Percentiles rank a stretch among this genome's conserved stretches.
These are phyloP conservation scores for Pichia sp. DNA, from an alignment of 1,139 yeast genomes.

Conservation along the genomic window DNA sequence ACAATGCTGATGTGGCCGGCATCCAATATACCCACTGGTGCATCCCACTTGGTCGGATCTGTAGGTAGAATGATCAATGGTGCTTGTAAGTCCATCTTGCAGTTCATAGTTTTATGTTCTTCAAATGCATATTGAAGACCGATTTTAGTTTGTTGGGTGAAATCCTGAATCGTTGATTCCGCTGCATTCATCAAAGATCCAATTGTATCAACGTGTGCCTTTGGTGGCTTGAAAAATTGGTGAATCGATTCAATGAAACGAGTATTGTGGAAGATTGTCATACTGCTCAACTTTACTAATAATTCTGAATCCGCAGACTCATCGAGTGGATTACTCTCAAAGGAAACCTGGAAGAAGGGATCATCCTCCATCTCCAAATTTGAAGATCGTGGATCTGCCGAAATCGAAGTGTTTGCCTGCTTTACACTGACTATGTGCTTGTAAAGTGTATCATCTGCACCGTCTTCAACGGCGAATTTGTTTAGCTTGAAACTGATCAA, in stretches of 20 bases:
- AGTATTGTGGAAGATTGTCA: slow-evolving; percentile 85
- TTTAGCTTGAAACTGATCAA: slow-evolving; percentile 65
- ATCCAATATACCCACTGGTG: slow-evolving; percentile 89
- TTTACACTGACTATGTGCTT: slow-evolving; percentile 88
- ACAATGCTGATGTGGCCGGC: slow-evolving; percentile 90
- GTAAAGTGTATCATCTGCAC: slow-evolving; percentile 64
- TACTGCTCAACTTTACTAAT: slow-evolving; percentile 69
- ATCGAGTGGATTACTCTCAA: slow-evolving; percentile 83
- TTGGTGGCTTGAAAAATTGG: slow-evolving; percentile 80
- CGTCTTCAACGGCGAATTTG: slow-evolving; percentile 84
- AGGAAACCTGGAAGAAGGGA: slow-evolving; percentile 77
- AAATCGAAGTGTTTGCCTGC: slow-evolving; percentile 33
- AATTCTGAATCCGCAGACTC: slow-evolving; percentile 74
- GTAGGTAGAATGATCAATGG: slow-evolving; percentile 88
- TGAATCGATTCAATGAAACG: slow-evolving; percentile 69
- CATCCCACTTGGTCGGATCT: slow-evolving; percentile 68
- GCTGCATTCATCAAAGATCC: slow-evolving; percentile 94
- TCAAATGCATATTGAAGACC: slow-evolving; percentile 92
- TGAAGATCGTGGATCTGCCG: neutral
- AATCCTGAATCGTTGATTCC: slow-evolving; percentile 87
- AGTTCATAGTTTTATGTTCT: slow-evolving; percentile 85
- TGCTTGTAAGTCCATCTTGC: slow-evolving; percentile 84
- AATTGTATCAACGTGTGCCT: slow-evolving; percentile 77
- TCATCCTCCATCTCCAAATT: neutral
- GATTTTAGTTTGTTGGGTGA: slow-evolving; percentile 81